phyloP scores from a whole-genome alignment of 2,329 filamentous ascomycete genomes.

The Kalmusia sp. region DNA sequence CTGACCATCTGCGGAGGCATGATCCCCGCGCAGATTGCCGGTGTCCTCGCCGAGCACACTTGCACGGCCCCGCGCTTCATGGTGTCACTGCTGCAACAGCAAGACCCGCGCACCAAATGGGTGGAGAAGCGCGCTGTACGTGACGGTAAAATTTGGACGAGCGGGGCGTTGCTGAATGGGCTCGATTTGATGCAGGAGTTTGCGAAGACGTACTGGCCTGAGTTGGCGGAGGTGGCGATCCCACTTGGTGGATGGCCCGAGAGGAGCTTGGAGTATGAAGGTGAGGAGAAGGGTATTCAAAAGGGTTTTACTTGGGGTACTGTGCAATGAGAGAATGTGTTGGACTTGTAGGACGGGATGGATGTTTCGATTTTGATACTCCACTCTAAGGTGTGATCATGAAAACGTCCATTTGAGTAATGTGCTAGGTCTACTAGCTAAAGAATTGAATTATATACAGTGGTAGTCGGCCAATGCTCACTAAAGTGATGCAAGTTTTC shows the following conservation, averaged over 20 bases:
- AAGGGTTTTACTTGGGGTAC: neutral
- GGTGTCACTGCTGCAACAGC: conserved; percentile 31
- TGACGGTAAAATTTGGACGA: conserved; percentile 45
- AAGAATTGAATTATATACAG: conserved; percentile 4
- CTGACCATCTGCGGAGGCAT: conserved; percentile 52
- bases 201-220: conserved; percentile 27
- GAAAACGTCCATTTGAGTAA: neutral
- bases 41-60: conserved; percentile 48
- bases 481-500: neutral
- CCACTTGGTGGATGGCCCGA: conserved; percentile 11
- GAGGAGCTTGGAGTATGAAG: conserved; percentile 14
- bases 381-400: neutral
- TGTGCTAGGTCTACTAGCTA: conserved; percentile 1
- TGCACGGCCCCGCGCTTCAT: conserved; percentile 45
- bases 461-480: neutral
- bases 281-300: neutral
- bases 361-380: neutral
- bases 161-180: conserved; percentile 42
- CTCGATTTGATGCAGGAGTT: conserved; percentile 42
- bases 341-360: neutral
- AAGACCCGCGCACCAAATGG: conserved; percentile 45
- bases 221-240: conserved; percentile 11
- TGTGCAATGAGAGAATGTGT: neutral
- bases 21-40: conserved; percentile 39
- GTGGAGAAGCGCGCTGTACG: conserved; percentile 40